Evolutionary conservation across 768 basidiomycete species (phyloP).

Genomic region (Melanogaster broomeanus): DNA sequence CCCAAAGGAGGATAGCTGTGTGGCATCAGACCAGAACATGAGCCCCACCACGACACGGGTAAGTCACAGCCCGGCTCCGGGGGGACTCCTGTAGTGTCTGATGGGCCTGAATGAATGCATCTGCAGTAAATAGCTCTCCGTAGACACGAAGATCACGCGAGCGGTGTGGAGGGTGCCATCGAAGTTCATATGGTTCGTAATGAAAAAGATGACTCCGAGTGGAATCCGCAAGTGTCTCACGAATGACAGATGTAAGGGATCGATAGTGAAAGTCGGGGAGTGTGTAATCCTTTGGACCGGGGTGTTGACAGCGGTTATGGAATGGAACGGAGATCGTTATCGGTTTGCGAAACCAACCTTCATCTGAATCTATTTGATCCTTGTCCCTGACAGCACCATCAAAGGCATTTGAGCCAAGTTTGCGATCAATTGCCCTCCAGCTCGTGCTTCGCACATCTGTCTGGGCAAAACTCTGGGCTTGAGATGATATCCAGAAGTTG

Average conservation of each 20-base stretch:
- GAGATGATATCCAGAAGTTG: no score
- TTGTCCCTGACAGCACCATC: no score
- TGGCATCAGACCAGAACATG: conserved; percentile 25
- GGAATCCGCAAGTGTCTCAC: conserved; percentile 13
- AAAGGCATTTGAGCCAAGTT: no score
- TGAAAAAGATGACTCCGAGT: conserved; percentile 11
- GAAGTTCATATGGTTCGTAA: conserved; percentile 21
- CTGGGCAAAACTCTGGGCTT: no score
- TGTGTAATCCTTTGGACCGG: conserved; percentile 1
- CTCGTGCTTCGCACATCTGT: no score
- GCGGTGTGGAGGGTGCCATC: background rate
- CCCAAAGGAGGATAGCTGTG: conserved; percentile 21
- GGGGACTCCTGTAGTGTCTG: conserved; percentile 13
- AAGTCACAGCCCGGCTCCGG: conserved; percentile 14
- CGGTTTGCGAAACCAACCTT: no score
- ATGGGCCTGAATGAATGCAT: conserved; percentile 18
- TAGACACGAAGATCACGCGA: conserved; percentile 3
- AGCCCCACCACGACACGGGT: conserved; percentile 8
- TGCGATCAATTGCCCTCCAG: no score
- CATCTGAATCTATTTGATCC: no score
- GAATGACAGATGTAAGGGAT: conserved; percentile 10
- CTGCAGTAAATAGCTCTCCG: conserved; percentile 21
- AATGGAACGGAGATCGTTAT: conserved; percentile 5
- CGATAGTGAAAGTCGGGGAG: conserved; percentile 10
- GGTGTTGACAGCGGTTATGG: background rate